Percentiles rank a stretch among this genome's conserved stretches.
Conservation (phyloP, 805 yeast genomes). For the Candida caryicola region DNA sequence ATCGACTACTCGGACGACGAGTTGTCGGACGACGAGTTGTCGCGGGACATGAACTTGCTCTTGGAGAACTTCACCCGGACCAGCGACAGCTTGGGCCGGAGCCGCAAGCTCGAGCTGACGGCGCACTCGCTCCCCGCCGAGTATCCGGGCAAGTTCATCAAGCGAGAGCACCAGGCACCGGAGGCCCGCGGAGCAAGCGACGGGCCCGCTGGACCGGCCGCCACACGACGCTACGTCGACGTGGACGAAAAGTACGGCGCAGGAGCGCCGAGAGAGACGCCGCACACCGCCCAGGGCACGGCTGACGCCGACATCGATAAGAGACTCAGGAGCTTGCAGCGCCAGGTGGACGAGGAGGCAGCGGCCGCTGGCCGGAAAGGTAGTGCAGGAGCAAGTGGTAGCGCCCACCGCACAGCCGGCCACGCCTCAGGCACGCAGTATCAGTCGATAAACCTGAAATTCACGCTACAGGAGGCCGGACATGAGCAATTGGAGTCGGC, state of each 20-base stretch:
- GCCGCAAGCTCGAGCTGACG: background rate
- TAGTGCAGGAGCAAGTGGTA: no score
- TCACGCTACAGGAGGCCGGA: background rate
- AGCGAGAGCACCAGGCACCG: background rate
- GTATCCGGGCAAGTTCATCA: conserved; percentile 19
- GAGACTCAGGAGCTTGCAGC: conserved; percentile 1
- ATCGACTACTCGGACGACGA: conserved; percentile 7
- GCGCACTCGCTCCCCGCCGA: conserved; percentile 15
- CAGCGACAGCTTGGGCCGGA: conserved; percentile 1
- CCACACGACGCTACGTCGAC: background rate
- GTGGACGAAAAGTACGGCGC: background rate
- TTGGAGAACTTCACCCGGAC: conserved; percentile 8
- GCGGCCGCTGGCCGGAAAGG: no score
- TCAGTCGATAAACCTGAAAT: background rate
- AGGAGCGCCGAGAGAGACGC: background rate
- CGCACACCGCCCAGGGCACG: background rate
- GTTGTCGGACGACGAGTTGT: conserved; percentile 12
- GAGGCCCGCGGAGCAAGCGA: conserved; percentile 1
- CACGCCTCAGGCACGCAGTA: background rate
- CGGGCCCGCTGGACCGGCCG: conserved; percentile 1
- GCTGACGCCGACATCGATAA: conserved; percentile 1
- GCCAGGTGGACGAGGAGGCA: conserved; percentile 4
- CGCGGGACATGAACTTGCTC: conserved; percentile 9
- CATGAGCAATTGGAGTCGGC: background rate
- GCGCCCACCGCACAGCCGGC: background rate